Evolutionary conservation across 2,329 filamentous ascomycete genomes (phyloP).

Genomic region (Xylaria sp.): DNA sequence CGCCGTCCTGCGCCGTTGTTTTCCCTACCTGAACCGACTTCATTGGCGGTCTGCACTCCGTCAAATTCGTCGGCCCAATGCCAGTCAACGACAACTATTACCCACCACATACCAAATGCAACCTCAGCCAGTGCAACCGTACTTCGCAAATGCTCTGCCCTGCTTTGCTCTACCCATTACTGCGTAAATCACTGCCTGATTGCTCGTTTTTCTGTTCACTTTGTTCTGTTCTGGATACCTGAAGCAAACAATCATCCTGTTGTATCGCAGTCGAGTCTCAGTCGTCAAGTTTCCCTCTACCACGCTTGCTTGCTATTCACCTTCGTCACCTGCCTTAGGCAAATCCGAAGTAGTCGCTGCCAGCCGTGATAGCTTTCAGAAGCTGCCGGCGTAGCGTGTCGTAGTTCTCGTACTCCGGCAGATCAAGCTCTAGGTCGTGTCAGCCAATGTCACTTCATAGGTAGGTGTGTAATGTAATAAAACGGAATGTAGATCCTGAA

Average conservation of each 20-base stretch:
- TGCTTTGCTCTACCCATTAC: neutral
- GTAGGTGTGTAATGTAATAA: too few species aligned
- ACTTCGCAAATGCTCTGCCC: slow-evolving; percentile 10
- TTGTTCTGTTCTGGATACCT: too few species aligned
- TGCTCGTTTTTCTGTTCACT: slow-evolving; percentile 11
- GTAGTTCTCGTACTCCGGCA: slow-evolving; percentile 97
- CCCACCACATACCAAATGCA: slow-evolving; percentile 3
- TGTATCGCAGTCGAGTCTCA: neutral
- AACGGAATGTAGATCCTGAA: too few species aligned
- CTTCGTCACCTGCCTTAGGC: slow-evolving; percentile 52
- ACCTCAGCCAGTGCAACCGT: slow-evolving; percentile 2
- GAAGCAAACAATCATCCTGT: slow-evolving; percentile 8
- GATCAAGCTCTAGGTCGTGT: slow-evolving; percentile 72
- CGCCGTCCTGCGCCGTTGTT: slow-evolving; percentile 5
- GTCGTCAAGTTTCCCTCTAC: neutral
- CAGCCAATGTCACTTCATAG: slow-evolving; percentile 26
- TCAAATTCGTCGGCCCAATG: slow-evolving; percentile 14
- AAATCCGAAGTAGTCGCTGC: slow-evolving; percentile 96
- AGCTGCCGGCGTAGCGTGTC: slow-evolving; percentile 81
- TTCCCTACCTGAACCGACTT: slow-evolving; percentile 8
- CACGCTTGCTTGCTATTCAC: neutral
- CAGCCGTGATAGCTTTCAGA: slow-evolving; percentile 94
- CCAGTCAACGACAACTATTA: slow-evolving; percentile 5
- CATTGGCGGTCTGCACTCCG: slow-evolving; percentile 32
- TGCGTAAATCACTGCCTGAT: neutral